Evolutionary conservation across 2,329 filamentous ascomycete genomes (phyloP).

Genomic region (Microcyclospora tardicrescens): DNA sequence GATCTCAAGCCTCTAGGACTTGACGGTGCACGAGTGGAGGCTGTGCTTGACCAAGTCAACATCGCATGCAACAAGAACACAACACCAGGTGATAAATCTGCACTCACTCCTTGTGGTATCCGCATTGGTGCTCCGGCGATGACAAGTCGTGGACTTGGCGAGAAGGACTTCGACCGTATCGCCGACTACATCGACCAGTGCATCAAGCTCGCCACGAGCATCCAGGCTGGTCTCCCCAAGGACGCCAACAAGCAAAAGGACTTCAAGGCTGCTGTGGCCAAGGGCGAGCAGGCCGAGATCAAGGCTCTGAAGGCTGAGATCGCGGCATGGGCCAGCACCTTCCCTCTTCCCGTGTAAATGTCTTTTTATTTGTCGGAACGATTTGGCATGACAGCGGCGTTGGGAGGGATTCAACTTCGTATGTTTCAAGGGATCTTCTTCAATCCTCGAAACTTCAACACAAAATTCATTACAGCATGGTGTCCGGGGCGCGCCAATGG

Average conservation of each 20-base stretch:
- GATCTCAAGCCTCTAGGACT: constrained; percentile 72
- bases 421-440: too few species aligned
- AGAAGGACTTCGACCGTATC: constrained; percentile 83
- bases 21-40: constrained; percentile 90
- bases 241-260: constrained; percentile 99
- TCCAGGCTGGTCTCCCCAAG: constrained; percentile 78
- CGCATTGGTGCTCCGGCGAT: constrained; percentile 96
- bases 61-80: constrained; percentile 99
- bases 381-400: too few species aligned
- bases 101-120: constrained; percentile 85
- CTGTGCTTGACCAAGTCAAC: constrained; percentile 93
- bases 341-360: constrained; percentile 71
- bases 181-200: constrained; percentile 76
- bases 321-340: constrained; percentile 68
- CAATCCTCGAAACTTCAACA: too few species aligned
- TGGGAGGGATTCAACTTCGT: too few species aligned
- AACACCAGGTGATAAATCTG: constrained; percentile 93
- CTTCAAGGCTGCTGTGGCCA: constrained; percentile 85
- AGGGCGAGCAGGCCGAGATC: constrained; percentile 59
- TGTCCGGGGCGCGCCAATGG: too few species aligned
- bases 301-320: constrained; percentile 81
- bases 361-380: too few species aligned
- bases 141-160: constrained; percentile 88
- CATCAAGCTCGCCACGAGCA: constrained; percentile 80
- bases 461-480: too few species aligned